Percentiles rank a stretch among this genome's conserved stretches.
phyloP scores from a whole-genome alignment of 164 flowering plant species.

The Magnolia changhungtana region DNA sequence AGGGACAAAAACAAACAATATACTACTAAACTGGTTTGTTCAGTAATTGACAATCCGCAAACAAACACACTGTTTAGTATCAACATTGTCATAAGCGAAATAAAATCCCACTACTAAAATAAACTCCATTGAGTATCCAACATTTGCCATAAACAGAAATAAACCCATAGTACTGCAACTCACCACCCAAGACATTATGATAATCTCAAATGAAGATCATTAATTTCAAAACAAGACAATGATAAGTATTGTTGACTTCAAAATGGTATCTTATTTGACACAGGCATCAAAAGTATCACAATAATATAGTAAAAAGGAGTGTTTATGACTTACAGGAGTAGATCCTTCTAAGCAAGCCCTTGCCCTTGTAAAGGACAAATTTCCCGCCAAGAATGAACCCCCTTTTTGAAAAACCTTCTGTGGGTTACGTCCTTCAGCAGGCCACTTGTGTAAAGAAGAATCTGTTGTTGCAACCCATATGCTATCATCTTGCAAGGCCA shows the following conservation, averaged over 20 bases:
- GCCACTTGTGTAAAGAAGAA: conserved; percentile 84
- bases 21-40: too few relatives aligned
- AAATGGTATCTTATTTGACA: background rate
- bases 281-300: background rate
- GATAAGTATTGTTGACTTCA: background rate
- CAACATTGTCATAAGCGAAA: background rate
- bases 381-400: conserved; percentile 89
- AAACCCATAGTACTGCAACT: too few relatives aligned
- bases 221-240: background rate
- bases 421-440: conserved; percentile 74
- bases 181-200: too few relatives aligned
- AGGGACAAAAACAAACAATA: too few relatives aligned
- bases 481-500: conserved; percentile 82
- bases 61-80: too few relatives aligned
- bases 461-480: conserved; percentile 95
- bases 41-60: too few relatives aligned
- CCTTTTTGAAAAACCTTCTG: conserved; percentile 80
- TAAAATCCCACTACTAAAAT: background rate
- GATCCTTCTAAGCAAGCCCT: conserved; percentile 90
- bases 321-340: conserved; percentile 52
- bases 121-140: too few relatives aligned
- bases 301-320: background rate
- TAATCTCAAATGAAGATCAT: background rate
- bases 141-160: too few relatives aligned
- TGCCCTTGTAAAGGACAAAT: conserved; percentile 86